Base-by-base conservation (phyloP, 805 yeast species). In the Lipomyces spencermartinsiae region DNA sequence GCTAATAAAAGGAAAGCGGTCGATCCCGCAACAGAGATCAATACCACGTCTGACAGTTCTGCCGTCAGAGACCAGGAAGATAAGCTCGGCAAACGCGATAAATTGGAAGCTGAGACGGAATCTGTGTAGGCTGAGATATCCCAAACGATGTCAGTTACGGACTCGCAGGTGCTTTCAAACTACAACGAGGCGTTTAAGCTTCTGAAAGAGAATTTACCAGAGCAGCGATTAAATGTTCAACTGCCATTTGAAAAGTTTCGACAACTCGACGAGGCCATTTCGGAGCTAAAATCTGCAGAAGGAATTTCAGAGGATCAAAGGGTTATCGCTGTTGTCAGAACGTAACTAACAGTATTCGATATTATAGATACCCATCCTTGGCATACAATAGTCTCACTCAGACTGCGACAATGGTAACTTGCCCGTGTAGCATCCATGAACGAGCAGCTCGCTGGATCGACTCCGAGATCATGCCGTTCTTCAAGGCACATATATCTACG, bases 61-160 rank as follows among this genome's bases (percentile, higher is more conserved):
- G n/a, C 49, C 49, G 49, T 39, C 49, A 39, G 49, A 12, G 49
- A 39, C 49, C 49, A 39, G 49, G 49, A 12, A 39, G 49, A 39
- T 39, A 16, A 16, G 49, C 49, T 1, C 49, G 4, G 49, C 49
- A 39, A 39, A 39, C 49, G 12, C 49, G 12, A 2, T 39, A 39
- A 39, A 3, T 39, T 39, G 49, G 49, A 39, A 12, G 1, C 49
- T 14, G 49, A 39, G 49, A 39, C 49, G 4, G 49, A 39, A 39
- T 39, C 2, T 16, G 49, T 3, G n/a, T n/a, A n/a, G n/a, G n/a
- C n/a, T n/a, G 49, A 39, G 49, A 39, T 39, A 39, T 16, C 49
- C 12, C 1, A 39, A 39, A 39, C 49, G 49, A 39, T 39, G 49
- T 39, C 49, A 39, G 49, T 39, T 39, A 39, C 3, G 49, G 4